A percentile compares a stretch with the other conserved stretches of the same genome.
These are phyloP conservation scores for Aspergillus incahuasiensis DNA, from an alignment of 495 filamentous ascomycete species.

Conservation along the genomic window DNA sequence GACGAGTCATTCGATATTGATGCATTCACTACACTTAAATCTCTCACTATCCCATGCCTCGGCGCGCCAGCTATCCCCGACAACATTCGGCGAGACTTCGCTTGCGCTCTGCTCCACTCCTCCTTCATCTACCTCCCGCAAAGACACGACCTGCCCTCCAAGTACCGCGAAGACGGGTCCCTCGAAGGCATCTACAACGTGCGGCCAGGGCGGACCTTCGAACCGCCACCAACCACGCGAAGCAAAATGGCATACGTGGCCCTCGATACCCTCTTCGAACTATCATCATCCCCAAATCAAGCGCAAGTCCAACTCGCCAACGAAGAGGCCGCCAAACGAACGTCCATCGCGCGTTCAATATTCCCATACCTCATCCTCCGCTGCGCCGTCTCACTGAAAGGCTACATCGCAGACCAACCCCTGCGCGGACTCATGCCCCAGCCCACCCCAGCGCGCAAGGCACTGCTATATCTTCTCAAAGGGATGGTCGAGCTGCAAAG, in stretches of 20 bases:
- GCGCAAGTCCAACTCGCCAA: neutral
- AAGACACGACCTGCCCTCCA: constrained; percentile 54
- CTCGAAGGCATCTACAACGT: constrained; percentile 60
- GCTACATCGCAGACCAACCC: constrained; percentile 89
- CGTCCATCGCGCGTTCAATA: constrained; percentile 67
- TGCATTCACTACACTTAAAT: constrained; percentile 62
- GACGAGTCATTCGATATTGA: constrained; percentile 75
- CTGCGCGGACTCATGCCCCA: constrained; percentile 89
- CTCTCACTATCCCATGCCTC: constrained; percentile 69
- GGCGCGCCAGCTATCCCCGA: constrained; percentile 62
- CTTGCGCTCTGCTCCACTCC: constrained; percentile 69
- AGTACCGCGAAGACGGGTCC: constrained; percentile 44
- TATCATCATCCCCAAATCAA: constrained; percentile 45
- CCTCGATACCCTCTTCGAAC: constrained; percentile 73
- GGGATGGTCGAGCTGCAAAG: constrained; percentile 60
- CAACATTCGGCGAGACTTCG: constrained; percentile 62
- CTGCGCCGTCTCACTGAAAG: constrained; percentile 68
- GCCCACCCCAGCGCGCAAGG: constrained; percentile 72
- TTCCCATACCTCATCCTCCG: constrained; percentile 83
- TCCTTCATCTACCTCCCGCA: constrained; percentile 75
- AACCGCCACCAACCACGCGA: constrained; percentile 59
- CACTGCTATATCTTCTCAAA: constrained; percentile 66
- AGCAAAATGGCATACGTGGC: constrained; percentile 73
- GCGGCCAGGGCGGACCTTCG: constrained; percentile 66
- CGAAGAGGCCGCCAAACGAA: constrained; percentile 17